Conservation (phyloP, 352 stramenopile species). For the Globisporangium radiosum region DNA sequence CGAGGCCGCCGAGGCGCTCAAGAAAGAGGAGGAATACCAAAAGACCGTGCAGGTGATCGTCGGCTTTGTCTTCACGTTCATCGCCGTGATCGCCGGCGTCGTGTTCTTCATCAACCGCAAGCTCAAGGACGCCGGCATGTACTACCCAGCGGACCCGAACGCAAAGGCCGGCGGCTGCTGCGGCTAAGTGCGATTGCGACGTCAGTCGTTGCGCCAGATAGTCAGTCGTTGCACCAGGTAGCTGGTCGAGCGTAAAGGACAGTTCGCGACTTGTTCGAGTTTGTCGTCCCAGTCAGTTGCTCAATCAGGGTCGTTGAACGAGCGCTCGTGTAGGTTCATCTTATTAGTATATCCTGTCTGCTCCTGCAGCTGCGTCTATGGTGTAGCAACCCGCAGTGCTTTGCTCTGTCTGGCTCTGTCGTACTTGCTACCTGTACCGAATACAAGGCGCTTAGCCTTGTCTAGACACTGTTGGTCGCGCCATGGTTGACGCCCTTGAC, state of each 20-base stretch:
- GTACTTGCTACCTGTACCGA: background rate
- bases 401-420: too few relatives aligned
- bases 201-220: background rate
- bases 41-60: constrained; percentile 63
- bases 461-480: constrained; percentile 23
- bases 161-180: constrained; percentile 51
- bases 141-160: constrained; percentile 53
- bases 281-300: background rate
- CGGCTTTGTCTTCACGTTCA: constrained; percentile 57
- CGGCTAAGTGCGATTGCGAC: constrained; percentile 5
- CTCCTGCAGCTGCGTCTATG: constrained; percentile 5
- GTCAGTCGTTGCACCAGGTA: background rate
- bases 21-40: constrained; percentile 65
- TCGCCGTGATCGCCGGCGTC: constrained; percentile 44
- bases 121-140: constrained; percentile 75
- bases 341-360: constrained; percentile 11
- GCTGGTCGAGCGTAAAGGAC: background rate
- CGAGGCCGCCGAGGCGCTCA: constrained; percentile 40
- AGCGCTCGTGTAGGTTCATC: constrained; percentile 5
- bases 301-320: background rate
- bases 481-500: constrained; percentile 31
- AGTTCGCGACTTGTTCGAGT: background rate
- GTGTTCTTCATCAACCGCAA: constrained; percentile 81
- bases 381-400: background rate
- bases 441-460: background rate